Conservation (phyloP, 306 rosid species). For the Trifolium dubium region DNA sequence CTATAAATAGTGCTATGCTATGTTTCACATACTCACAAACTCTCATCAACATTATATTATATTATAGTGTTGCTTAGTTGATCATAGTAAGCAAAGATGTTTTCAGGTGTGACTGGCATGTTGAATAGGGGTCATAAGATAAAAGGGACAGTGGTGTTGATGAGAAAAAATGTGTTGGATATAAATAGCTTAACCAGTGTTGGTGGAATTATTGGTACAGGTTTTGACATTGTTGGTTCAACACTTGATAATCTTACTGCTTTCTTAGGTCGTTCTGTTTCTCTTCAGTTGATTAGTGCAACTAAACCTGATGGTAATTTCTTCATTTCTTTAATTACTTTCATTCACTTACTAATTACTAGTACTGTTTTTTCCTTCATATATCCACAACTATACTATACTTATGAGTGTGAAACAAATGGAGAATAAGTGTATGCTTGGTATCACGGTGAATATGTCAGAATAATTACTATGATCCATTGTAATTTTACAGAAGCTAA, state of each 20-base stretch:
- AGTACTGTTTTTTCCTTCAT: too few relatives aligned
- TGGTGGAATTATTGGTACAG: slow-evolving; percentile 27
- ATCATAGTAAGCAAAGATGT: slow-evolving; percentile 34
- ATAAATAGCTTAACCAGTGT: slow-evolving; percentile 40
- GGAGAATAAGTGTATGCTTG: too few relatives aligned
- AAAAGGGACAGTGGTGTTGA: slow-evolving; percentile 48
- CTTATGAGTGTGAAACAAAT: too few relatives aligned
- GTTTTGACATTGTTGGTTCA: slow-evolving; percentile 16
- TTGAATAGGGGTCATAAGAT: slow-evolving; percentile 37
- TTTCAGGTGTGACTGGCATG: slow-evolving; percentile 12
- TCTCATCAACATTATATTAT: not conserved
- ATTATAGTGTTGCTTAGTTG: not conserved
- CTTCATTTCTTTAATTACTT: not conserved
- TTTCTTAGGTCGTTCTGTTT: slow-evolving; percentile 41
- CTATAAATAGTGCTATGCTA: slow-evolving; percentile 34
- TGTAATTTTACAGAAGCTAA: too few relatives aligned
- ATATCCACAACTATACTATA: too few relatives aligned
- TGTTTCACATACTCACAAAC: not conserved
- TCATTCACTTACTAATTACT: too few relatives aligned
- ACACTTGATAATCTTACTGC: slow-evolving; percentile 37
- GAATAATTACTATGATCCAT: too few relatives aligned
- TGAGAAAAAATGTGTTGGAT: slow-evolving; percentile 47
- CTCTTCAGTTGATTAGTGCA: slow-evolving; percentile 47
- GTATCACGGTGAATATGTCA: too few relatives aligned
- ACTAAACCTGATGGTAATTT: slow-evolving; percentile 37